A percentile compares a stretch with the other conserved stretches of the same genome.
phyloP scores from a whole-genome alignment of 768 basidiomycete genomes.

The Nidularia sp. region DNA sequence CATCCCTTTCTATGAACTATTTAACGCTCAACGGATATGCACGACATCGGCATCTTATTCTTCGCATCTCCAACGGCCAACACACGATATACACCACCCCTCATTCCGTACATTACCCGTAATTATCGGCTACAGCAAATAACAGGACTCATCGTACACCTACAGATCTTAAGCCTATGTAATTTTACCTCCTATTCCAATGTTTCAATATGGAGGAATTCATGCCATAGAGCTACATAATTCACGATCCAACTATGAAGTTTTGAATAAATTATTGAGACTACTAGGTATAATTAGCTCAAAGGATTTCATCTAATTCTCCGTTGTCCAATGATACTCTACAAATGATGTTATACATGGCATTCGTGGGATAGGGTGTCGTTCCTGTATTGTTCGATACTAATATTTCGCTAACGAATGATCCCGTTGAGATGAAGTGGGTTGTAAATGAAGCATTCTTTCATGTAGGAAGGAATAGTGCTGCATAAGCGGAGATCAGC shows the following conservation, averaged over 20 bases:
- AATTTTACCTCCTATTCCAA: neutral
- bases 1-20: neutral
- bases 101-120: conserved; percentile 6
- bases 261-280: too few species aligned
- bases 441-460: too few species aligned
- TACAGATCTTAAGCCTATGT: neutral
- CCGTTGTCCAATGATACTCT: too few species aligned
- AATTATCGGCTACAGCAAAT: conserved; percentile 3
- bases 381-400: too few species aligned
- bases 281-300: too few species aligned
- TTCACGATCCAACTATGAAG: too few species aligned
- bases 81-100: neutral
- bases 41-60: neutral
- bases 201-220: neutral
- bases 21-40: neutral
- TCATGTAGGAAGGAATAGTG: conserved; percentile 61
- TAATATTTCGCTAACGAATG: too few species aligned
- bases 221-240: neutral
- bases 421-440: too few species aligned
- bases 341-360: too few species aligned
- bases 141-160: neutral
- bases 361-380: too few species aligned
- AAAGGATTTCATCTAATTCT: too few species aligned
- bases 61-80: neutral
- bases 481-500: conserved; percentile 21